Conservation (phyloP, 2,329 filamentous ascomycete genomes). For the Venturia carpophila region DNA sequence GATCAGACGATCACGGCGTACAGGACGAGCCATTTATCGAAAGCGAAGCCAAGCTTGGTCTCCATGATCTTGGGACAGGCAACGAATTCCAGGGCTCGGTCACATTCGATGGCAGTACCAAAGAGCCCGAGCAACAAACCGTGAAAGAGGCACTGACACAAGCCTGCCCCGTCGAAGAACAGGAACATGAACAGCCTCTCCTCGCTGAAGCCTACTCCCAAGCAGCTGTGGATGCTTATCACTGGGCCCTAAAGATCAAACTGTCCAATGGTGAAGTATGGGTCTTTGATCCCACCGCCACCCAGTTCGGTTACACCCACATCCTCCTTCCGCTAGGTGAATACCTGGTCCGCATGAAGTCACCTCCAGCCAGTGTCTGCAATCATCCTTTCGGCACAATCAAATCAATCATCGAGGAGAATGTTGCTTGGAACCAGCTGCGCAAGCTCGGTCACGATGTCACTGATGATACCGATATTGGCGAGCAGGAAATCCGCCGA, state of each 20-base stretch:
- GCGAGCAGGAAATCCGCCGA: slow-evolving; percentile 4
- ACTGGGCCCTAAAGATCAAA: background rate
- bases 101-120: background rate
- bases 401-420: slow-evolving; percentile 3
- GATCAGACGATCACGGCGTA: background rate
- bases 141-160: background rate
- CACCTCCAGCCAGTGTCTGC: background rate
- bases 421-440: background rate
- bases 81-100: background rate
- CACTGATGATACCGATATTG: background rate
- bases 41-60: background rate
- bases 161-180: background rate
- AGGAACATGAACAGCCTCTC: background rate
- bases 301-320: background rate
- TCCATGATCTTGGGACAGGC: background rate
- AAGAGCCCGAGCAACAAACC: background rate
- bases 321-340: background rate
- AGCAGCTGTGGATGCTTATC: background rate
- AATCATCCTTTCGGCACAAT: slow-evolving; percentile 3
- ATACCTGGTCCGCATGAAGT: slow-evolving; percentile 2
- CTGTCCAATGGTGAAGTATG: slow-evolving; percentile 3
- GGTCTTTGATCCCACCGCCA: slow-evolving; percentile 6
- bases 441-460: background rate
- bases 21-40: background rate
- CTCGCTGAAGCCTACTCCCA: background rate